phyloP scores from a whole-genome alignment of 2,329 filamentous ascomycete species.

The Pestalotiopsis sp. region DNA sequence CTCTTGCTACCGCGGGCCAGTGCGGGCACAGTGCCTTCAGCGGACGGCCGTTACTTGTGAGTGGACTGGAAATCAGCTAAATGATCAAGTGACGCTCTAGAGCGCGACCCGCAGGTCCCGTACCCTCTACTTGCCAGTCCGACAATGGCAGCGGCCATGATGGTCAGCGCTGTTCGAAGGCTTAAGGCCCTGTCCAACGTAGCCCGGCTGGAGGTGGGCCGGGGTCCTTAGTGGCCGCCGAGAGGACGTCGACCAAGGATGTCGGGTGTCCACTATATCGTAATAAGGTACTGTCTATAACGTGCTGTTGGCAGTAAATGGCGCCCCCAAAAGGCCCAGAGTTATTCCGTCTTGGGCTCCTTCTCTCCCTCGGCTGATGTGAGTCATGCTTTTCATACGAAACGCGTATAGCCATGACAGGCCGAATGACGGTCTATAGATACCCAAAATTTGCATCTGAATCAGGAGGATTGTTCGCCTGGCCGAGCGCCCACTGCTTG shows the following conservation, averaged over 20 bases:
- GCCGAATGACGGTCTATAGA: not conserved
- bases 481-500: not conserved
- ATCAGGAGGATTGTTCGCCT: not conserved
- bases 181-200: not conserved
- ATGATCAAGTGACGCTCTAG: conserved; percentile 13
- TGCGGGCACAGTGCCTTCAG: not conserved
- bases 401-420: not conserved
- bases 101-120: not conserved
- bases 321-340: not conserved
- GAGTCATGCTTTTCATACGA: not conserved
- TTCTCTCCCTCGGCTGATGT: not conserved
- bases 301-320: not conserved
- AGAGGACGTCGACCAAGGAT: not conserved
- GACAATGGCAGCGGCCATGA: not conserved
- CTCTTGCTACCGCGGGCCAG: not conserved
- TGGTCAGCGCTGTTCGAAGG: not conserved
- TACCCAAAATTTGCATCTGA: not conserved
- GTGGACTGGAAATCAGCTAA: conserved; percentile 10
- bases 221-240: not conserved
- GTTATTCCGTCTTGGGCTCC: not conserved
- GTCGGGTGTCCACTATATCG: not conserved
- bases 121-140: conserved; percentile 10
- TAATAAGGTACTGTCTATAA: not conserved
- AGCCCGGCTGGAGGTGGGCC: not conserved
- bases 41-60: conserved; percentile 8